A percentile compares a stretch with the other conserved stretches of the same genome.
phyloP scores from a whole-genome alignment of 2,329 filamentous ascomycete genomes.

The Rhytidhysteron rufulum region DNA sequence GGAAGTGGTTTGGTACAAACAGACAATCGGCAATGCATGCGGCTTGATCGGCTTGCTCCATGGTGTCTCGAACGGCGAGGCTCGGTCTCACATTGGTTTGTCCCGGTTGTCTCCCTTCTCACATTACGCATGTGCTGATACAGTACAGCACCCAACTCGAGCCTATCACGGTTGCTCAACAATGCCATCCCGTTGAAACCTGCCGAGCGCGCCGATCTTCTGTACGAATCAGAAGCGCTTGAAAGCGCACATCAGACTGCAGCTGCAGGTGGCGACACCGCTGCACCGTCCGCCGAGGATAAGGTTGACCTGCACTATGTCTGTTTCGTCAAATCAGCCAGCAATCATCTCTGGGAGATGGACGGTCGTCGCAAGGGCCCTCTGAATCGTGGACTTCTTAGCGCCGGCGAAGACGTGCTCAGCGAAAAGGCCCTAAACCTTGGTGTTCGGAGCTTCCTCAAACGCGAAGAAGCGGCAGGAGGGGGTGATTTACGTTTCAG shows the following conservation, averaged over 20 bases:
- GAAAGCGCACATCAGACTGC: constrained; percentile 76
- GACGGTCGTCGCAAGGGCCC: constrained; percentile 73
- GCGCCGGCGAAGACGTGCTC: constrained; percentile 45
- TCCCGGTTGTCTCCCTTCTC: constrained; percentile 2
- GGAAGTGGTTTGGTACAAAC: constrained; percentile 88
- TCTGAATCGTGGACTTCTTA: constrained; percentile 54
- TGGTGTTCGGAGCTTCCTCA: constrained; percentile 61
- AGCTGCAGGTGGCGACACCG: constrained; percentile 72
- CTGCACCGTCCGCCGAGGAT: constrained; percentile 72
- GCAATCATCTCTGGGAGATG: constrained; percentile 73
- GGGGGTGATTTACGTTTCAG: constrained; percentile 62
- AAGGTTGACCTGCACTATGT: constrained; percentile 94
- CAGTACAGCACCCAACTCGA: constrained; percentile 45
- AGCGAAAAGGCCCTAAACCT: constrained; percentile 70
- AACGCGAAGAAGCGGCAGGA: constrained; percentile 51
- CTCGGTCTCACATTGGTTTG: constrained; percentile 43
- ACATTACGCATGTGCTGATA: constrained; percentile 1
- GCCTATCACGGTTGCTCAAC: constrained; percentile 62
- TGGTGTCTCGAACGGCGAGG: constrained; percentile 74
- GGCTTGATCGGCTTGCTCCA: constrained; percentile 89
- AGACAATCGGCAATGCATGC: constrained; percentile 94
- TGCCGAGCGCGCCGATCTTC: constrained; percentile 61
- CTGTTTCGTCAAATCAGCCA: constrained; percentile 76
- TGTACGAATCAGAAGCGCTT: constrained; percentile 73
- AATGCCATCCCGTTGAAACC: constrained; percentile 69